A percentile compares a stretch with the other conserved stretches of the same genome.
These are phyloP conservation scores for Pythium diclinum DNA, from an alignment of 352 stramenopile species.

Conservation along the genomic window DNA sequence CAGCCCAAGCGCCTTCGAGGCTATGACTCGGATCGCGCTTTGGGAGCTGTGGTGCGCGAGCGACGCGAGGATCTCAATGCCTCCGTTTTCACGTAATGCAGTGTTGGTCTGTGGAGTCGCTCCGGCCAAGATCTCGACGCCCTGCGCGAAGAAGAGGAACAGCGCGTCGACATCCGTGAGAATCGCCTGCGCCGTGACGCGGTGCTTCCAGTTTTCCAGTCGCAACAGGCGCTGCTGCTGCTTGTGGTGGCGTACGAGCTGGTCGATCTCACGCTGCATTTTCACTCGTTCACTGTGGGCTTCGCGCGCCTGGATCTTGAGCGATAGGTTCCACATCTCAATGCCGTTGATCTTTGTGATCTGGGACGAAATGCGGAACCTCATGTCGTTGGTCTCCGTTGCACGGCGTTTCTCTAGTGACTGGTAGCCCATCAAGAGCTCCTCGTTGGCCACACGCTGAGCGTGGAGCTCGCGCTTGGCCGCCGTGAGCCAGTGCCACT, in stretches of 20 bases:
- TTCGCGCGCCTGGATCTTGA: conserved; percentile 70
- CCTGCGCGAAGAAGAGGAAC: conserved; percentile 67
- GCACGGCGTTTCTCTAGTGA: conserved; percentile 71
- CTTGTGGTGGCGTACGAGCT: conserved; percentile 50
- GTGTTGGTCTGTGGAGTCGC: conserved; percentile 45
- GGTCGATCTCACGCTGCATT: conserved; percentile 42
- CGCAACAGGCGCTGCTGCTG: conserved; percentile 59
- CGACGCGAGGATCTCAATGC: conserved; percentile 56
- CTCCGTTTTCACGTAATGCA: conserved; percentile 49
- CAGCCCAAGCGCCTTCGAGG: conserved; percentile 48
- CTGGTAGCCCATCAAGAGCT: conserved; percentile 56
- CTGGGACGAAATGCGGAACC: conserved; percentile 63
- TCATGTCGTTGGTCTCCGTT: conserved; percentile 77
- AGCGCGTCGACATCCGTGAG: conserved; percentile 65
- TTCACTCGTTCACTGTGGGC: conserved; percentile 46
- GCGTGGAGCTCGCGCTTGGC: conserved; percentile 60
- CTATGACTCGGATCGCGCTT: conserved; percentile 37
- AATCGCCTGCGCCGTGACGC: conserved; percentile 57
- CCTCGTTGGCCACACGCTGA: conserved; percentile 66
- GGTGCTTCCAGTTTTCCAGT: conserved; percentile 71
- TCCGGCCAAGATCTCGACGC: conserved; percentile 51
- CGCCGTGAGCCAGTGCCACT: conserved; percentile 69
- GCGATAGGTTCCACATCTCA: conserved; percentile 79
- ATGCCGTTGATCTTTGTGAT: conserved; percentile 70
- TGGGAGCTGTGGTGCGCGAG: conserved; percentile 45